Base-by-base conservation (phyloP, 208 protist species). In the Wallacemonas sp. region DNA sequence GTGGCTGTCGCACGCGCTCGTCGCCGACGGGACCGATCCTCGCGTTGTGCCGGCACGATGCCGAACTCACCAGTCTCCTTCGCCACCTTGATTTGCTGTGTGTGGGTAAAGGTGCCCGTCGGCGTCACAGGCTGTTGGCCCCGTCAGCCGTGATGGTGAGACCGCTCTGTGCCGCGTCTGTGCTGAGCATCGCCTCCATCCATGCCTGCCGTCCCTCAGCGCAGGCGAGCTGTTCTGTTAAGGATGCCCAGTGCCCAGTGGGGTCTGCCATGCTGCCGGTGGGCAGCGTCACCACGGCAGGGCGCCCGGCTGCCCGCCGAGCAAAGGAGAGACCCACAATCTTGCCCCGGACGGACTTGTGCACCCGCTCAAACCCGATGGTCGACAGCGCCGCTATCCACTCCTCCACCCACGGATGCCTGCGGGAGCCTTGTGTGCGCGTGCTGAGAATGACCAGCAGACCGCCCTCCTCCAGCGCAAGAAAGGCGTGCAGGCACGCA, bases 371-470 rank as follows among this genome's bases (percentile, higher is more conserved):
- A 44, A 96, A 92, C 10, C 90, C 90, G 15, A 92, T 83, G 15
- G 68, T 61, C 32, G 73, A 63, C 27, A 93, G 77, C 38, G 71
- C 71, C n/a, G 29, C 21, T 2, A 75, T 64, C 90, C 90, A 96
- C 38, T 82, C 72, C 50, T 88, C 68, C 39, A 87, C 66, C 87
- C 90, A 96, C 12, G 55, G 55, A 3, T 67, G 37, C 3, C 75
- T 62, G 1, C 85, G 84, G 8, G 81, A 67, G 6, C 87, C 85
- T 61, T 93, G 87, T 6, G 90, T 96, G 8, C 90, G 87, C 12
- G 90, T 93, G 72, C 84, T 92, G 12, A 94, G 70, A 42, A 96
- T 67, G 5, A 96, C 81, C 17, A 96, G 74, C 41, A 96, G 55
- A 0, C 90, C 90, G 2, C 78, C 76, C 29, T 84, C 73, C 19